phyloP scores from a whole-genome alignment of 805 yeast species.

The Wickerhamomyces kurtzmanii region DNA sequence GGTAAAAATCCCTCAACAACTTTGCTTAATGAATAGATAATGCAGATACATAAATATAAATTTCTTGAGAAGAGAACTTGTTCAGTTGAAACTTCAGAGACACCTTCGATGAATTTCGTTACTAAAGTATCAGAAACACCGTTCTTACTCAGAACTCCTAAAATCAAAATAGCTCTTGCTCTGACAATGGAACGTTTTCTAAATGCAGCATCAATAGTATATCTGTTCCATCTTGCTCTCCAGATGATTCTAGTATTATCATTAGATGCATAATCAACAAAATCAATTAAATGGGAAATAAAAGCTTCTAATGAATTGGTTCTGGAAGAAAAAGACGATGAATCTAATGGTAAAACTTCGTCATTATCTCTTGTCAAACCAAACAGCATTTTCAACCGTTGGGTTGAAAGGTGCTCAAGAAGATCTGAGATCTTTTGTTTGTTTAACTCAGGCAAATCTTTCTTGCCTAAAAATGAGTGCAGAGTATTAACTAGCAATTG shows the following conservation, averaged over 20 bases:
- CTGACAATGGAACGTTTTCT: slow-evolving; percentile 47
- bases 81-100: slow-evolving; percentile 21
- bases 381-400: slow-evolving; percentile 56
- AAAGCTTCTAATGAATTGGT: slow-evolving; percentile 43
- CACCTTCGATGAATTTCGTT: slow-evolving; percentile 22
- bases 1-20: slow-evolving; percentile 27
- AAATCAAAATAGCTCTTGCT: slow-evolving; percentile 54
- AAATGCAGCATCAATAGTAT: slow-evolving; percentile 54
- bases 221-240: slow-evolving; percentile 57
- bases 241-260: slow-evolving; percentile 40
- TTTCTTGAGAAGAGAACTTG: slow-evolving; percentile 14
- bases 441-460: slow-evolving; percentile 31
- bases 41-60: slow-evolving; percentile 20
- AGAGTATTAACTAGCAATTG: slow-evolving; percentile 55
- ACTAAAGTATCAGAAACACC: slow-evolving; percentile 54
- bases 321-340: slow-evolving; percentile 26
- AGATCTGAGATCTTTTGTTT: slow-evolving; percentile 34
- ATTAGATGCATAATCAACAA: slow-evolving; percentile 39
- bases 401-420: slow-evolving; percentile 34
- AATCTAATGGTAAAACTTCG: slow-evolving; percentile 22
- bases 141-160: slow-evolving; percentile 56
- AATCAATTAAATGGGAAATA: slow-evolving; percentile 42
- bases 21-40: slow-evolving; percentile 28
- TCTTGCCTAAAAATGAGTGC: slow-evolving; percentile 57
- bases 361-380: slow-evolving; percentile 53